phyloP scores from a whole-genome alignment of 371 early-diverging fungal genomes.

The Vairimorpha ceranae region DNA sequence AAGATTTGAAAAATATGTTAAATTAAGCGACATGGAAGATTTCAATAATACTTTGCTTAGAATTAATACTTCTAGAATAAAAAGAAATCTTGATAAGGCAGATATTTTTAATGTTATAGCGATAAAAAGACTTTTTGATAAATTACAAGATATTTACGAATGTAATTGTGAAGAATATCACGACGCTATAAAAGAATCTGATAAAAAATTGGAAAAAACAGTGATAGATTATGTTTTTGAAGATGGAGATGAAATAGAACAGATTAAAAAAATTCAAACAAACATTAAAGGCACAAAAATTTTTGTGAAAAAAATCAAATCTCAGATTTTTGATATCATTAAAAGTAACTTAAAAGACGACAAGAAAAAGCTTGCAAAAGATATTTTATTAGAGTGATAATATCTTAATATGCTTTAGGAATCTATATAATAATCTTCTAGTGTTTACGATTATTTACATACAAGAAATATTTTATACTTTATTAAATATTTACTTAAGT shows the following conservation, averaged over 20 bases:
- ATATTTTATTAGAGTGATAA: neutral
- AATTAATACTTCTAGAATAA: conserved; percentile 10
- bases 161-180: neutral
- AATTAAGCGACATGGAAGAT: conserved; percentile 34
- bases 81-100: conserved; percentile 1
- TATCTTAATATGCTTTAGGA: too few relatives aligned
- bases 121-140: neutral
- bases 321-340: conserved; percentile 14
- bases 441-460: too few relatives aligned
- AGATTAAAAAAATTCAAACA: neutral
- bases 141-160: neutral
- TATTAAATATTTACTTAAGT: too few relatives aligned
- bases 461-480: too few relatives aligned
- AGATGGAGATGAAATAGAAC: neutral
- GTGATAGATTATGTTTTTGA: conserved; percentile 20
- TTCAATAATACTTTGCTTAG: conserved; percentile 28
- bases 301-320: conserved; percentile 10
- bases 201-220: conserved; percentile 12
- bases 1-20: conserved; percentile 44
- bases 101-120: conserved; percentile 22
- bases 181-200: neutral
- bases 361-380: neutral
- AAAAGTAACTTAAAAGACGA: conserved; percentile 2
- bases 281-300: neutral
- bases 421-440: too few relatives aligned